A percentile compares a stretch with the other conserved stretches of the same genome.
These are phyloP conservation scores for Schoenoplectus triqueter DNA, from an alignment of 202 grass and related monocot species.

Conservation along the genomic window DNA sequence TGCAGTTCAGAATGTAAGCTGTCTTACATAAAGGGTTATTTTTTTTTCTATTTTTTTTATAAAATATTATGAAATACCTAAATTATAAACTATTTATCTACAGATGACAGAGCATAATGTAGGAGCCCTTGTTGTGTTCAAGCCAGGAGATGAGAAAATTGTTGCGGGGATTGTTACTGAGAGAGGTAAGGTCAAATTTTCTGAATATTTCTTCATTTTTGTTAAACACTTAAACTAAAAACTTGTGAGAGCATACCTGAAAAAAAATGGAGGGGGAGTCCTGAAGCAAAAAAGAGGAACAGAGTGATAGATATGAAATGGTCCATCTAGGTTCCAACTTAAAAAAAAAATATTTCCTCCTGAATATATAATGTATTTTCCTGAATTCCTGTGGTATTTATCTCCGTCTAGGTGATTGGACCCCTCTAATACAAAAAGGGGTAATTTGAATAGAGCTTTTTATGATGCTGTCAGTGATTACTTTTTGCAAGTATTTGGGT, in stretches of 20 bases:
- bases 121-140: slow-evolving; percentile 85
- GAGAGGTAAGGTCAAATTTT: slow-evolving; percentile 55
- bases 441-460: background rate
- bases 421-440: no score
- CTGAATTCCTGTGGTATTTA: no score
- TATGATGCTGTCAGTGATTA: background rate
- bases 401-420: no score
- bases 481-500: background rate
- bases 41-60: background rate
- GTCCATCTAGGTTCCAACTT: no score
- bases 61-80: background rate
- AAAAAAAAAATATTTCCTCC: no score
- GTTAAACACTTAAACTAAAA: no score
- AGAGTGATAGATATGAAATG: no score
- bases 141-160: slow-evolving; percentile 70
- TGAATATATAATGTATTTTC: no score
- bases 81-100: background rate
- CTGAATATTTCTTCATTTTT: no score
- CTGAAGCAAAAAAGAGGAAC: no score
- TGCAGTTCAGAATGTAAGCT: slow-evolving; percentile 66
- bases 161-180: slow-evolving; percentile 84
- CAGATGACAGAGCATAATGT: slow-evolving; percentile 79
- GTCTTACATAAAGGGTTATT: background rate
- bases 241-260: no score
- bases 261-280: no score